A percentile compares a stretch with the other conserved stretches of the same genome.
phyloP scores from a whole-genome alignment of 1,284 basidiomycete species.

The Puccinia novopanici region DNA sequence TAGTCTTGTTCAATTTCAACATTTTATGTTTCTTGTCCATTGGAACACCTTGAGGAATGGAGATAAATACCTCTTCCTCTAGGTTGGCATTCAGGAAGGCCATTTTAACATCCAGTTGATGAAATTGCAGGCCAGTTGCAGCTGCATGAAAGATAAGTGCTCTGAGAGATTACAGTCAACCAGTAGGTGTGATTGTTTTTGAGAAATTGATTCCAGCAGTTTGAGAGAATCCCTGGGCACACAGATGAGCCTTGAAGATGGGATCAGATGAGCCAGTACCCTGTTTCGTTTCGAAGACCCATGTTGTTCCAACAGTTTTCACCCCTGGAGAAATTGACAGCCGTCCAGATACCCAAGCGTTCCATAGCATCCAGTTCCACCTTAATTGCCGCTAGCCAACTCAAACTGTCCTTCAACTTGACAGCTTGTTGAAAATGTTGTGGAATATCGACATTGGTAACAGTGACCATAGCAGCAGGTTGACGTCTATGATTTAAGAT shows the following conservation, averaged over 20 bases:
- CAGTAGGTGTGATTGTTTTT: not conserved
- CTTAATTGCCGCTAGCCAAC: not conserved
- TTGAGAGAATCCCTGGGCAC: conserved; percentile 7
- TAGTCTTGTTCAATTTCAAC: not conserved
- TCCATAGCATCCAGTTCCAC: not conserved
- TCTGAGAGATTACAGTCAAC: not conserved
- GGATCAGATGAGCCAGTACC: not conserved
- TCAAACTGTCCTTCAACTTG: not conserved
- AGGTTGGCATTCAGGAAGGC: not conserved
- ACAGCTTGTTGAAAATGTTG: not conserved
- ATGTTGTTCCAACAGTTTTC: not conserved
- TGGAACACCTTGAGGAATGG: conserved; percentile 1
- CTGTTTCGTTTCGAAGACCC: not conserved
- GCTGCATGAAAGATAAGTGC: not conserved
- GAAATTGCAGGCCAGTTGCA: not conserved
- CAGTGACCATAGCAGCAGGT: not conserved
- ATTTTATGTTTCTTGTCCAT: not conserved
- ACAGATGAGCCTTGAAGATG: not conserved
- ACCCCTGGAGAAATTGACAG: not conserved
- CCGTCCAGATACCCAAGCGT: not conserved
- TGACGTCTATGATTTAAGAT: not conserved
- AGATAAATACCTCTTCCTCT: not conserved
- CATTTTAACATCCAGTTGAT: conserved; percentile 2
- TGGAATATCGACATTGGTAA: not conserved
- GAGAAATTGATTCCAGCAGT: not conserved